Evolutionary conservation across 75 land plant species (phyloP).

Genomic region (Pseudotsuga menziesii): DNA sequence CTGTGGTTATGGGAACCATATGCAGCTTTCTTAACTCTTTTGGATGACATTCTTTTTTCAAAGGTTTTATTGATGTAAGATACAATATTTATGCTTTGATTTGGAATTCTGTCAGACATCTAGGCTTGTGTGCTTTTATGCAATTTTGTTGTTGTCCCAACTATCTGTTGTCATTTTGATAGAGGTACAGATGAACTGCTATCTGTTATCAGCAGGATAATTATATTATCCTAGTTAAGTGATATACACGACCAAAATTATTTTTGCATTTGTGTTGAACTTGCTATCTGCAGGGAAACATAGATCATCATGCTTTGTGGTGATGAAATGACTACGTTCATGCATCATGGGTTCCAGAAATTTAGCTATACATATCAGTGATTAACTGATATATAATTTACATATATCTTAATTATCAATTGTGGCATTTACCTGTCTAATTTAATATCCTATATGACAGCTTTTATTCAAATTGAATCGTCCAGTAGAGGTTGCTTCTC

Average conservation of each 20-base stretch:
- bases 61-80: neutral
- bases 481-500: slow-evolving; percentile 79
- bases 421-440: neutral
- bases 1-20: no score
- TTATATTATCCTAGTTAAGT: neutral
- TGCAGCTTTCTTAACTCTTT: no score
- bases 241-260: neutral
- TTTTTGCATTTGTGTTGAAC: neutral
- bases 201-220: neutral
- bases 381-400: neutral
- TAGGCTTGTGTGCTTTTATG: neutral
- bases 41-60: neutral
- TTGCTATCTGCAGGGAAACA: neutral
- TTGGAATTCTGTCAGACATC: neutral
- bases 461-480: slow-evolving; percentile 75
- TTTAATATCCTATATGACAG: slow-evolving; percentile 29
- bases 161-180: neutral
- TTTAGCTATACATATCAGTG: neutral
- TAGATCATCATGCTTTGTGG: neutral
- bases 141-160: neutral
- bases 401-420: neutral
- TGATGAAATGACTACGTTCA: neutral
- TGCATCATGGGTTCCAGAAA: neutral
- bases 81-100: neutral
- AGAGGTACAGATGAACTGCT: no score